A percentile compares a stretch with the other conserved stretches of the same genome.
These are phyloP conservation scores for Phytophthora aleatoria DNA, from an alignment of 352 stramenopile species.

Conservation along the genomic window DNA sequence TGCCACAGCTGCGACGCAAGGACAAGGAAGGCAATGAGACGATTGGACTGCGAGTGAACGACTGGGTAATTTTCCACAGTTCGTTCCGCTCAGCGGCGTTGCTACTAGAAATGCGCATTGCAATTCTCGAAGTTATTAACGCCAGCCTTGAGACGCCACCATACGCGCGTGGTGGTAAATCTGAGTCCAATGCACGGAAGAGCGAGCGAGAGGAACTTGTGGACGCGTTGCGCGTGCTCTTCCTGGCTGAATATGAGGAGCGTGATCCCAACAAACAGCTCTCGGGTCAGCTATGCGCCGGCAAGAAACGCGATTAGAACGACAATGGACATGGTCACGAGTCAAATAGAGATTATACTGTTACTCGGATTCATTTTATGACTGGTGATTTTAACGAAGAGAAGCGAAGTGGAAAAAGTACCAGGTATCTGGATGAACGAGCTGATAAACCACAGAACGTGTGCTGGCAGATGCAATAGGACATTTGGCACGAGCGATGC, in stretches of 20 bases:
- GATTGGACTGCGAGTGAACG: constrained; percentile 67
- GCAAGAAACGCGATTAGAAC: constrained; percentile 18
- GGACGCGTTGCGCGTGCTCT: constrained; percentile 39
- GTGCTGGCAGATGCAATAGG: too few relatives aligned
- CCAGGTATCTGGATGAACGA: too few relatives aligned
- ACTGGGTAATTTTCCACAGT: constrained; percentile 68
- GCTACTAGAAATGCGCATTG: constrained; percentile 50
- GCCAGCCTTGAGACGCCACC: constrained; percentile 45
- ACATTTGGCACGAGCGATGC: too few relatives aligned
- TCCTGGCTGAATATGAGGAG: constrained; percentile 53
- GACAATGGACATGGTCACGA: neutral
- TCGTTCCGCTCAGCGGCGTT: constrained; percentile 62
- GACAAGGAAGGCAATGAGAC: constrained; percentile 35
- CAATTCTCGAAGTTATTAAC: constrained; percentile 39
- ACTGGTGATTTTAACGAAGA: too few relatives aligned
- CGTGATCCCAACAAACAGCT: constrained; percentile 56
- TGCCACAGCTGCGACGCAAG: constrained; percentile 51
- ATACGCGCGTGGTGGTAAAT: constrained; percentile 16
- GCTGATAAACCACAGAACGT: too few relatives aligned
- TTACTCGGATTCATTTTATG: too few relatives aligned
- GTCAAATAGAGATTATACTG: too few relatives aligned
- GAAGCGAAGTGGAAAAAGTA: too few relatives aligned
- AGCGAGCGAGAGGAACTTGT: constrained; percentile 28
- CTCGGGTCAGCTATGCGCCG: constrained; percentile 39
- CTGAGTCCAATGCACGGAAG: constrained; percentile 16